Evolutionary conservation across 1,284 basidiomycete species (phyloP), one percentile per base, ranked within the genome.

Genomic region (Hymenochaete sp.): DNA sequence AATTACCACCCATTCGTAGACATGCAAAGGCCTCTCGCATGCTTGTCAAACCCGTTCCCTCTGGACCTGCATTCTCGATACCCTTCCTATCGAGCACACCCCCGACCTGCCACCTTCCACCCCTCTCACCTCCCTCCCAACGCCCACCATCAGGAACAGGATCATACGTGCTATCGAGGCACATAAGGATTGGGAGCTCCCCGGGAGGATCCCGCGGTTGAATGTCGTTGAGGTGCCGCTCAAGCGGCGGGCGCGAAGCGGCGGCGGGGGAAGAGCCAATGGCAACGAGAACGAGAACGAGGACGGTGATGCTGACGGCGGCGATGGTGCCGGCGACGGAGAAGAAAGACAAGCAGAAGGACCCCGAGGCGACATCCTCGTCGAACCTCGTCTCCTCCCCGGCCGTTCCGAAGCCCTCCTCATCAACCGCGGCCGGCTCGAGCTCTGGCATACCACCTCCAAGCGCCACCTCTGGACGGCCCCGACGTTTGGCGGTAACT

Each of bases 361-460:
- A n/a, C n/a, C n/a, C n/a, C n/a, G n/a, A n/a, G n/a, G n/a, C n/a
- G n/a, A 25, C 18, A 44, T 14, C 13, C 32, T 44, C 8, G 43
- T 44, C n/a, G 43, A 44, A 27, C 43, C 43, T 14, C 43, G 43
- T 33, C 19, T 44, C 14, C 43, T 44, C 7, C 43, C 43, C 14
- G 35, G 43, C 14, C 26, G 43, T 9, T 24, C 26, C 25, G 43
- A 44, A 3, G 10, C 38, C 5, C 18, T 44, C 11, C 22, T 44
- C 6, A 16, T 44, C n/a, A 44, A 37, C 19, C 38, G 35, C 9
- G 43, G 42, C 21, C 4, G 32, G 35, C 4, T 44, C 6, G 43
- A 44, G 21, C 33, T 44, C 14, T 44, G 43, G 43, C 38, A 32
- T 10, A 31, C 29, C 21, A 26, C 9, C 8, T 16, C 31, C 13